Evolutionary conservation across 352 stramenopile species (phyloP), one percentile per base, ranked within the genome.

Genomic region (Phytophthora sp.): DNA sequence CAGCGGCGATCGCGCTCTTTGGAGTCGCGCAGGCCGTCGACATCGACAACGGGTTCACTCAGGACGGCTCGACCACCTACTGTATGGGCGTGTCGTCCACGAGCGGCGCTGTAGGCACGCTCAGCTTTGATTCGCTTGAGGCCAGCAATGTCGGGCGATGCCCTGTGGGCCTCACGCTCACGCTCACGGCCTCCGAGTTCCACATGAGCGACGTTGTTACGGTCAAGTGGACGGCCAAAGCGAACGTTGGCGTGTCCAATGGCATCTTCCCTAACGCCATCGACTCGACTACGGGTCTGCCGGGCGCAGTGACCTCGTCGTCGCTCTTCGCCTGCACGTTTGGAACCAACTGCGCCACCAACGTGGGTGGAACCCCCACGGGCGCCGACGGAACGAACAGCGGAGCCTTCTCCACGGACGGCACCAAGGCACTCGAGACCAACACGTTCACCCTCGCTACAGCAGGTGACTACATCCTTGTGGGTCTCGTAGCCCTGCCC

Each of bases 21-120:
- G 57, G 49, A 44, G 56, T 56, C 1, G 38, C 41, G 11, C 49
- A 49, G n/a, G 58, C 66, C 30, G 42, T 41, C 33, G 57, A 86
- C 62, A 84, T 93, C 20, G 85, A 93, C 61, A 74, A 73, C 45
- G 83, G 82, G 13, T 94, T 88, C 54, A 76, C 69, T 23, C 64
- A 80, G 38, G 82, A 94, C 50, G 83, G 85, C 31, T 27, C 63
- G 4, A 88, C 80, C 21, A 94, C 85, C 7, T 94, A 94, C 66
- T 94, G 85, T 66, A 77, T 91, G 73, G 85, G 83, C 53, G 56
- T 86, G 41, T 49, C 41, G 11, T 7, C 41, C 20, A 26, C 9
- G 18, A 71, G 52, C 29, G 65, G 50, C 8, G 18, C 47, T 11
- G 68, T 66, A 24, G 71, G 69, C 12, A 74, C 69, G 21, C 70